phyloP scores from a whole-genome alignment of 495 filamentous ascomycete genomes.

The Xylaria cubensis region DNA sequence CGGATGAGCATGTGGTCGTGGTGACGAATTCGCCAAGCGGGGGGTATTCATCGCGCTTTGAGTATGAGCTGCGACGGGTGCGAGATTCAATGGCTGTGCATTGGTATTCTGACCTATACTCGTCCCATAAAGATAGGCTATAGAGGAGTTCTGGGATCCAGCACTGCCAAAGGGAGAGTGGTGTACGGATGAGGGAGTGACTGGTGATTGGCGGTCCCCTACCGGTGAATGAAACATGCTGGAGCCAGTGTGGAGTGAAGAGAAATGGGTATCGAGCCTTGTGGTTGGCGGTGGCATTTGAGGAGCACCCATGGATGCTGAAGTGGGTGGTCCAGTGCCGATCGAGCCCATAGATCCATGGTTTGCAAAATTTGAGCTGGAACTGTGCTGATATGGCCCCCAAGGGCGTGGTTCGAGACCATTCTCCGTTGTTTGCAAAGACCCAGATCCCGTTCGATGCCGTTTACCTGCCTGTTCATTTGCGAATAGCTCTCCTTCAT shows the following conservation, averaged over 20 bases:
- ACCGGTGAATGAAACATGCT: slow-evolving; percentile 34
- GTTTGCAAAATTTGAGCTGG: slow-evolving; percentile 31
- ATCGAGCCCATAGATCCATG: slow-evolving; percentile 38
- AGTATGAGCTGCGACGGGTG: slow-evolving; percentile 38
- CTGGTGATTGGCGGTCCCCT: slow-evolving; percentile 38
- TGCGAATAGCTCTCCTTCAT: slow-evolving; percentile 41
- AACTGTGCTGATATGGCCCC: slow-evolving; percentile 33
- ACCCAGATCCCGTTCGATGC: slow-evolving; percentile 36
- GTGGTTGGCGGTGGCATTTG: slow-evolving; percentile 41
- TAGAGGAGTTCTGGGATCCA: slow-evolving; percentile 33
- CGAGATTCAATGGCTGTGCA: slow-evolving; percentile 39
- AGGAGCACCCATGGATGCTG: slow-evolving; percentile 35
- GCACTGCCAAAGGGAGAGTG: slow-evolving; percentile 36
- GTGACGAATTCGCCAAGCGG: slow-evolving; percentile 38
- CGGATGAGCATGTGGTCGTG: slow-evolving; percentile 35
- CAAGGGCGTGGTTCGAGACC: slow-evolving; percentile 39
- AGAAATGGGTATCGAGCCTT: slow-evolving; percentile 41
- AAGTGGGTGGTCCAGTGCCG: slow-evolving; percentile 37
- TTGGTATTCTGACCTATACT: slow-evolving; percentile 34
- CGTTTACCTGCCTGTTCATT: slow-evolving; percentile 40
- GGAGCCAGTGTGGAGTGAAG: slow-evolving; percentile 35
- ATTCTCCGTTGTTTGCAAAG: slow-evolving; percentile 36
- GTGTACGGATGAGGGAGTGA: slow-evolving; percentile 36
- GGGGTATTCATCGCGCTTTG: slow-evolving; percentile 39
- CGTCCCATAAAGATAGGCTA: slow-evolving; percentile 39